Evolutionary conservation across 345 rosid genomes (phyloP), one percentile per base, ranked within the genome.

Genomic region (Citrus sinensis): DNA sequence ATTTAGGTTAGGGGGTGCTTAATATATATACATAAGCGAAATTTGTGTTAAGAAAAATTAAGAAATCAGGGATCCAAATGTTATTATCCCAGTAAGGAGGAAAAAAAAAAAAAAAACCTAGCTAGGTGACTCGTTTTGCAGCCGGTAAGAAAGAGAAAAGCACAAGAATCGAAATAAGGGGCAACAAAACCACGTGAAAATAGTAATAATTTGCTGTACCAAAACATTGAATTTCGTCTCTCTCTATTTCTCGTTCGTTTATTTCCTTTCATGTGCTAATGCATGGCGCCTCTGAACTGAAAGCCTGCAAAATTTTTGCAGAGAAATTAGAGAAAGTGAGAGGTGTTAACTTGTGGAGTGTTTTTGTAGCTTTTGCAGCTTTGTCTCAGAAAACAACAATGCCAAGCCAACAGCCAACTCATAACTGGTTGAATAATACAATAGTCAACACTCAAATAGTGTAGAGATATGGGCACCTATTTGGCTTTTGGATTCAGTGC

Each of bases 121-220:
- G 67, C 20, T 14, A 4, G 27, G 17, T 3, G 51, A 13, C 17
- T 13, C 51, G 17, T 46, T 46, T 11, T 46, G 14, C 51, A 11
- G 17, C 1, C 4, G 14, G 16, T 13, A 3, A 68, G 32, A 72
- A 16, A 72, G 49, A 34, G 16, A 58, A 27, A 64, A 58, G 34
- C 65, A 11, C 54, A n/a, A 20, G 6, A 46, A 6, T 62, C 60
- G 61, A 62, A 65, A 32, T 27, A 9, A 16, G 37, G 30, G 22
- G 22, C 30, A 80, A 75, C 79, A 80, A 68, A 75, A 69, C 66
- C 79, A 80, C 82, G 76, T 75, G 82, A 80, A 80, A 80, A 35
- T 27, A 34, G 35, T n/a, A 75, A 75, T 27, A 27, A 61, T 70
- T 25, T 70, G 46, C 79, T 61, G 71, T 32, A 29, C 51, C 46